Evolutionary conservation across 2,329 filamentous ascomycete species (phyloP).

Genomic region (Gaeumannomyces sp.): DNA sequence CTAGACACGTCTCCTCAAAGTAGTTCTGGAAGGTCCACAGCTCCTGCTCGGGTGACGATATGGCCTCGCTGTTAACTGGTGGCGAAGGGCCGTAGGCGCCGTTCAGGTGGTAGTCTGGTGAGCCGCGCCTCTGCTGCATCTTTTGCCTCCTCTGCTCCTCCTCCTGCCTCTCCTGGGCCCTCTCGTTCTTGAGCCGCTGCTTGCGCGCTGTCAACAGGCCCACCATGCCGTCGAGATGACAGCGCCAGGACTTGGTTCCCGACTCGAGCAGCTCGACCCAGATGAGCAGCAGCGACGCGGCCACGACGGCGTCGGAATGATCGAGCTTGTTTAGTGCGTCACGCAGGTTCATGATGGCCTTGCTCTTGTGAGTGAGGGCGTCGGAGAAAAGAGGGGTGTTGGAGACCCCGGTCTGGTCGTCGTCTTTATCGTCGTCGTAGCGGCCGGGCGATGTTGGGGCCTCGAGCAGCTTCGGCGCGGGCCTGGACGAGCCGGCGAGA

Average conservation of each 20-base stretch:
- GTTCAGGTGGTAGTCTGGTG: neutral
- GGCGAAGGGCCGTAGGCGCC: neutral
- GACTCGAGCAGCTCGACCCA: slow-evolving; percentile 13
- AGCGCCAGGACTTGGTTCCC: slow-evolving; percentile 10
- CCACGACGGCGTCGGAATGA: slow-evolving; percentile 10
- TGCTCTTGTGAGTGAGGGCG: slow-evolving; percentile 10
- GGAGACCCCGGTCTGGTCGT: neutral
- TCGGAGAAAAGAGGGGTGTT: neutral
- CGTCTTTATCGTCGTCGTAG: neutral
- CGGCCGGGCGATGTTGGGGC: slow-evolving; percentile 4
- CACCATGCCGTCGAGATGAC: slow-evolving; percentile 12
- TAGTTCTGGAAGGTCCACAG: slow-evolving; percentile 6
- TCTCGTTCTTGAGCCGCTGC: neutral
- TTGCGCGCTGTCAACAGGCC: slow-evolving; percentile 5
- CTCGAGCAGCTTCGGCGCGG: slow-evolving; percentile 5
- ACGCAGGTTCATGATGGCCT: slow-evolving; percentile 10
- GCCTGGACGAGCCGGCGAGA: slow-evolving; percentile 7
- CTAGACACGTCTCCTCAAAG: slow-evolving; percentile 5
- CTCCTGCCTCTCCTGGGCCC: neutral
- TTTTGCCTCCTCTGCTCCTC: neutral
- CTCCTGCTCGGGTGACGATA: neutral
- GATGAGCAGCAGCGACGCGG: slow-evolving; percentile 9
- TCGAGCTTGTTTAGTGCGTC: slow-evolving; percentile 8
- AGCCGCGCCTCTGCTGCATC: neutral
- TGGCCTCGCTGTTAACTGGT: neutral